Conservation (phyloP, 192 early-diverging fungal genomes). For the Geranomyces variabilis region DNA sequence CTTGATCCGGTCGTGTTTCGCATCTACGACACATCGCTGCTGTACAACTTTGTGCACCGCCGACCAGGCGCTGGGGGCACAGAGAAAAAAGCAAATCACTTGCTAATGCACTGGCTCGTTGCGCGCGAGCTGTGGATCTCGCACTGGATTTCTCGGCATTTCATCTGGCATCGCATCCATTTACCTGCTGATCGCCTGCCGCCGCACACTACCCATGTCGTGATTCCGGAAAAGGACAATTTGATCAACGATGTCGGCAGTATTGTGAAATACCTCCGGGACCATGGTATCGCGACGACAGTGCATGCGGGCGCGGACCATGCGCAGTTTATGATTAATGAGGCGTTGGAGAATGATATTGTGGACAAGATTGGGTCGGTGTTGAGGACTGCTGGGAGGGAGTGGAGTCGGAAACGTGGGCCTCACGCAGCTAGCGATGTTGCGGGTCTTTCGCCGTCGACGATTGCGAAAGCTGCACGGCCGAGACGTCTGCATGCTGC, state of each 20-base stretch:
- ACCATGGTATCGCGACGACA: constrained; percentile 14
- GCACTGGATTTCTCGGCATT: constrained; percentile 55
- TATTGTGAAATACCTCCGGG: constrained; percentile 31
- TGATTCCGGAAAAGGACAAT: constrained; percentile 30
- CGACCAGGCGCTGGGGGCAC: constrained; percentile 17
- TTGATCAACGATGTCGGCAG: constrained; percentile 31
- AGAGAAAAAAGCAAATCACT: constrained; percentile 39
- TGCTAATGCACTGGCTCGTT: constrained; percentile 57
- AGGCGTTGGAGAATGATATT: constrained; percentile 28
- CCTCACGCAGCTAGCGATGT: no score
- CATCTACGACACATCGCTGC: constrained; percentile 59
- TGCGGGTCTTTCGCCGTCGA: no score
- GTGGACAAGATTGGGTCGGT: constrained; percentile 19
- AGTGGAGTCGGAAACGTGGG: background rate
- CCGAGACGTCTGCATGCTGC: no score
- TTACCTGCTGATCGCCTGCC: constrained; percentile 34
- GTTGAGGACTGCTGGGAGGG: background rate
- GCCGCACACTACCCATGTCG: constrained; percentile 15
- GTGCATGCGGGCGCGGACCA: constrained; percentile 28
- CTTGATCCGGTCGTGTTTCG: constrained; percentile 70
- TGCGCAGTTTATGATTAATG: constrained; percentile 36
- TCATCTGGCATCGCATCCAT: constrained; percentile 38
- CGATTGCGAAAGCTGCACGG: no score
- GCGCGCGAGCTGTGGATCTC: constrained; percentile 65
- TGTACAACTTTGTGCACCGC: constrained; percentile 54